These are phyloP conservation scores for Drosera spatulata DNA, from an alignment of 179 eudicot species.

Conservation along the genomic window DNA sequence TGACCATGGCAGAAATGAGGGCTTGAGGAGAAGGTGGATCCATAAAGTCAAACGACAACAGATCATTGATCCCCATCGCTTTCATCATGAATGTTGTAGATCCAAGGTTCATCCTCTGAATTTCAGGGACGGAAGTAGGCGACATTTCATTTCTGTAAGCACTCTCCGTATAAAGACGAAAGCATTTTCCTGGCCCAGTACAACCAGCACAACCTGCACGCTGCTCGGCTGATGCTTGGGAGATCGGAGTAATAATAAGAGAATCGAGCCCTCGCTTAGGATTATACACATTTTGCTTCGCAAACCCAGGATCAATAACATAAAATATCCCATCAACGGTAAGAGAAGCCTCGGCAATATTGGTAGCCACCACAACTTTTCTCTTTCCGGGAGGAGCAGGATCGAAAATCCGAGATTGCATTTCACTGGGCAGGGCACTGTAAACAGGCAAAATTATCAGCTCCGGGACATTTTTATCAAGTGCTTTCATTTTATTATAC, in stretches of 20 bases:
- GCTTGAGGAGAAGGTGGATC: constrained; percentile 98
- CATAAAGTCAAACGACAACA: constrained; percentile 89
- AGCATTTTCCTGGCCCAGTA: constrained; percentile 98
- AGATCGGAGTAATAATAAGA: constrained; percentile 81
- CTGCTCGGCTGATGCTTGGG: constrained; percentile 96
- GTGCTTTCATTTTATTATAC: constrained; percentile 79
- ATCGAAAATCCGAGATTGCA: constrained; percentile 94
- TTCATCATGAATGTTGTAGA: constrained; percentile 57
- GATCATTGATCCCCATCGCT: constrained; percentile 95
- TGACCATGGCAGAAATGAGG: constrained; percentile 92
- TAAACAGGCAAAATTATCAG: constrained; percentile 86
- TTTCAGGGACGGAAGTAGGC: constrained; percentile 80
- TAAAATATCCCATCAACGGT: constrained; percentile 66
- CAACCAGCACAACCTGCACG: constrained; percentile 96
- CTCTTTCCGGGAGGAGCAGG: constrained; percentile 74
- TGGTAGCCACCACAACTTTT: constrained; percentile 66
- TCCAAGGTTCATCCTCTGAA: constrained; percentile 92
- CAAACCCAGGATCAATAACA: constrained; percentile 65
- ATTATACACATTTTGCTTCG: constrained; percentile 67
- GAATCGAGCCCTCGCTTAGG: constrained; percentile 72
- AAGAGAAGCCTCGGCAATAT: constrained; percentile 67
- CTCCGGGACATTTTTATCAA: constrained; percentile 88
- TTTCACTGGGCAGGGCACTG: constrained; percentile 97
- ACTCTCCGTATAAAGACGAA: constrained; percentile 88
- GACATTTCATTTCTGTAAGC: constrained; percentile 95